Evolutionary conservation across 1,139 yeast species (phyloP), one percentile per base, ranked within the genome.

Genomic region (Debaryomyces robertsiae): DNA sequence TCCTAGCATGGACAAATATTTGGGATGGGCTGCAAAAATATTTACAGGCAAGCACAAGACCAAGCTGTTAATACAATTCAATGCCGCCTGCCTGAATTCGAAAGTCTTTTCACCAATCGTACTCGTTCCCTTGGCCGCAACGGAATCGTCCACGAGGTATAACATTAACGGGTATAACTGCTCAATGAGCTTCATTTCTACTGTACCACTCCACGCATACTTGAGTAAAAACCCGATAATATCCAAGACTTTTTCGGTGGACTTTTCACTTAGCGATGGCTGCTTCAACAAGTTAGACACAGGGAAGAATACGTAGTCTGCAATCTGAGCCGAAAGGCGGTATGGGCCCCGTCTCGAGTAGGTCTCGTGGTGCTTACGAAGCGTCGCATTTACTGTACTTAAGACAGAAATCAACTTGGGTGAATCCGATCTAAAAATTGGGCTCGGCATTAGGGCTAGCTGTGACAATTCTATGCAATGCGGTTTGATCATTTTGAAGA

Each of bases 291-390:
- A 44, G 31, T 53, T 56, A 2, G 76, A 63, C 11, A 72, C 41
- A 1, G 77, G 77, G 41, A 61, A 69, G 48, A 72, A 72, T 3
- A 72, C 53, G 44, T 72, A 72, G 50, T 72, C 77, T 0, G 75
- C 75, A 14, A 72, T 44, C 19, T 61, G 66, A 4, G 63, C 50
- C 2, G 69, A 52, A 6, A 69, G 40, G 6, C 49, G 39, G 42
- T 65, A 68, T 3, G 53, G 45, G 5, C 43, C 50, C 7, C 43
- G 36, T 0, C 40, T 36, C 1, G 36, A 27, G 32, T 58, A 38
- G 6, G 44, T 44, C 6, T 45, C 36, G 30, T 49, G 41, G 39
- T 65, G 66, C 3, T 36, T 25, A 2, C 45, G 29, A 23, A 66
- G 43, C 14, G 18, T 17, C 1, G 35, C 30, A 17, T 49, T 48